phyloP scores from a whole-genome alignment of 2,329 filamentous ascomycete genomes.

The Claviceps digitariae region DNA sequence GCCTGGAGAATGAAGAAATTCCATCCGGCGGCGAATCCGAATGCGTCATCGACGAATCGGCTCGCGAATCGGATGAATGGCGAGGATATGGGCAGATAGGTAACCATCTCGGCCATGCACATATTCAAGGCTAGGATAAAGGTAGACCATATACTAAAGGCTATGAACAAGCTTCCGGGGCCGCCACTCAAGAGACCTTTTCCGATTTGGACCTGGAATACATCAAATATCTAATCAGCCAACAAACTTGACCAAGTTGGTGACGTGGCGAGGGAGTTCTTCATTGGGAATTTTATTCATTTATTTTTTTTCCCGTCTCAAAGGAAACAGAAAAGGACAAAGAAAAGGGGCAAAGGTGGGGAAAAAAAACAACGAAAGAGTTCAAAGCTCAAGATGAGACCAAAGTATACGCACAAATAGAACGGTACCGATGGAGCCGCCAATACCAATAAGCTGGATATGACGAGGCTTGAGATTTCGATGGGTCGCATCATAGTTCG shows the following conservation, averaged over 20 bases:
- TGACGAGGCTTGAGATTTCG: constrained; percentile 41
- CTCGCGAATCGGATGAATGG: constrained; percentile 69
- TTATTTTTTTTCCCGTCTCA: too few species aligned
- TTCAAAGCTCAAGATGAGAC: neutral
- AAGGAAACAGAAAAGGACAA: neutral
- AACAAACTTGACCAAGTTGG: constrained; percentile 7
- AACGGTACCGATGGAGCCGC: constrained; percentile 50
- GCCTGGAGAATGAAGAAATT: constrained; percentile 64
- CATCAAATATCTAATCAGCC: constrained; percentile 2
- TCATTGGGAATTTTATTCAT: neutral
- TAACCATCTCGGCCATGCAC: constrained; percentile 62
- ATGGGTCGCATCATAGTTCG: constrained; percentile 29
- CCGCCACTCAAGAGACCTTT: constrained; percentile 44
- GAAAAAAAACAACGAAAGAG: too few species aligned
- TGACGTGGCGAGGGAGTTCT: neutral
- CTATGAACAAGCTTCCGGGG: constrained; percentile 43
- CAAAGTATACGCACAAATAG: constrained; percentile 31
- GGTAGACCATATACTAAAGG: constrained; percentile 48
- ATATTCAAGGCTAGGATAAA: constrained; percentile 47
- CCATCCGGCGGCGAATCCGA: constrained; percentile 60
- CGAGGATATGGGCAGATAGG: constrained; percentile 61
- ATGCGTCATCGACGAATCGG: constrained; percentile 61
- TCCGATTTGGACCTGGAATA: constrained; percentile 38
- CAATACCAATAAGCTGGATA: constrained; percentile 48
- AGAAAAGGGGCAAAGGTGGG: neutral